Base-by-base conservation (phyloP, 306 rosid species). In the Gynostemma pentaphyllum region DNA sequence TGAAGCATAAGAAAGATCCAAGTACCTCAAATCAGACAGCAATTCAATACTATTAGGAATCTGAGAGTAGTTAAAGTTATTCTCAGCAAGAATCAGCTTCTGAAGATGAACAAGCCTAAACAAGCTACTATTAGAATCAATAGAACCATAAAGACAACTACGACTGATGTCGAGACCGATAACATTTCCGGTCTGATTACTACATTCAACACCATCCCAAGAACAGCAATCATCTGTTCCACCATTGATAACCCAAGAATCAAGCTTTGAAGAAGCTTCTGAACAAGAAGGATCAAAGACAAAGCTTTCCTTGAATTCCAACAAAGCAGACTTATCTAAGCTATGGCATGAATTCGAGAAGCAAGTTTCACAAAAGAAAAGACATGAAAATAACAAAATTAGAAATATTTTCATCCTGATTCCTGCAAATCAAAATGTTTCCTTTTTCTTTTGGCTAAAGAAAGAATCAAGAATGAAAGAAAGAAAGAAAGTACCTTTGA, bases 1-100 rank as follows among this genome's bases (percentile, higher is more conserved):
- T 0, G 0, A 9, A 7, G 77, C 52, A 1, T 0, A 0, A 5
- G 69, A 65, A 11, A 68, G 75, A 70, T 77, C 39, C 24, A 77
- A 62, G 18, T 18, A 16, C 3, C 34, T 68, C 37, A 77, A 10
- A 13, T 55, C 51, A 1, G 47, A 7, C 42, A 77, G 68, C 27
- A 34, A 37, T 0, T 53, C 65, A 8, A 77, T 29, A 6, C 39
- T 40, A 18, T 60, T 2, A 13, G 74, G 75, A 14, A 76, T 72
- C 46, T 26, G 8, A 8, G 81, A 76, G 53, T 0, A 34, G 28
- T 26, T 72, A 53, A 76, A 76, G 53, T 72, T 4, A 29, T 76
- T 76, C 39, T 26, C 48, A 1, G 74, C 32, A 10, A 72, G 74
- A 64, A 30, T 32, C 24, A 77, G 78, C 11, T 12, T 72, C 18